A percentile compares a stretch with the other conserved stretches of the same genome.
phyloP scores from a whole-genome alignment of 768 basidiomycete genomes.

The Hemileccinum rubropunctum region DNA sequence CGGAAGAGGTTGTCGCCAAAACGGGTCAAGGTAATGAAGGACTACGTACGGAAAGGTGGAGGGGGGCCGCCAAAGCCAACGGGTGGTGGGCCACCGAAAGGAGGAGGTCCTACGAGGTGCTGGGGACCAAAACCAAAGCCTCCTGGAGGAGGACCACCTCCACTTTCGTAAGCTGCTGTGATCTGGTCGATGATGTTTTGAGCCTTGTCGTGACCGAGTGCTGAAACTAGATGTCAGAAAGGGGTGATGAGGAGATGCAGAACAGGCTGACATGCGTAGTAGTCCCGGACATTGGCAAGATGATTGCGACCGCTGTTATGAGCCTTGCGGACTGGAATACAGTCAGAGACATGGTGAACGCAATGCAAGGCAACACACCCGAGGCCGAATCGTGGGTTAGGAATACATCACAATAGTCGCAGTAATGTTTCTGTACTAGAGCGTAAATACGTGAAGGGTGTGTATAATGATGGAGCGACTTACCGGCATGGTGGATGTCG shows the following conservation, averaged over 20 bases:
- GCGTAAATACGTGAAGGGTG: constrained; percentile 4
- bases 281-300: constrained; percentile 92
- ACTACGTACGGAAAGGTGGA: constrained; percentile 16
- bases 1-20: constrained; percentile 7
- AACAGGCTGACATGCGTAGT: constrained; percentile 78
- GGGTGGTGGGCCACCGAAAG: constrained; percentile 49
- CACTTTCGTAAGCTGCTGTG: constrained; percentile 86
- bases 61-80: constrained; percentile 54
- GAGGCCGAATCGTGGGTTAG: constrained; percentile 93
- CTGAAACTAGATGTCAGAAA: constrained; percentile 36
- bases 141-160: constrained; percentile 82
- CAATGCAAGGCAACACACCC: constrained; percentile 43
- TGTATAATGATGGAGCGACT: constrained; percentile 29
- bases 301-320: constrained; percentile 99
- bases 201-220: constrained; percentile 93
- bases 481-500: constrained; percentile 58
- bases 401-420: constrained; percentile 92
- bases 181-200: constrained; percentile 99
- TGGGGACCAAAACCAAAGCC: constrained; percentile 87
- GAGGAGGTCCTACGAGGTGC: constrained; percentile 58
- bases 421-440: constrained; percentile 77
- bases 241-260: background rate
- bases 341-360: constrained; percentile 7
- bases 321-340: constrained; percentile 81
- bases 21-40: background rate